phyloP scores from a whole-genome alignment of 768 basidiomycete genomes.

The Tulasnella sp. region DNA sequence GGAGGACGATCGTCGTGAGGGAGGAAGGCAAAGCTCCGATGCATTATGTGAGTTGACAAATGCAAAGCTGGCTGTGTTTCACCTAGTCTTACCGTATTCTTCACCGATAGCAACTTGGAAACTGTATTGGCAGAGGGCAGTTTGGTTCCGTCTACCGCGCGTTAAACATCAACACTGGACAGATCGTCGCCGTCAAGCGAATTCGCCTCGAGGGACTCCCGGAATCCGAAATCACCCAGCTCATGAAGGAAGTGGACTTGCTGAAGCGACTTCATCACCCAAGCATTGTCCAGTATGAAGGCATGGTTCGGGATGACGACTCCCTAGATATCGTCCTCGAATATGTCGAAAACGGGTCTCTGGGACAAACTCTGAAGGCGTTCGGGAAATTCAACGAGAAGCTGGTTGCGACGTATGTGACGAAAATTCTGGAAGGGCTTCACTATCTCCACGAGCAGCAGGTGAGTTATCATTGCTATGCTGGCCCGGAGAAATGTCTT shows the following conservation, averaged over 20 bases:
- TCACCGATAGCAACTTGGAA: conserved; percentile 79
- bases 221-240: conserved; percentile 82
- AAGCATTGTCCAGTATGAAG: conserved; percentile 96
- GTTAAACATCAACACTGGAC: conserved; percentile 86
- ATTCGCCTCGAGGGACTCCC: conserved; percentile 85
- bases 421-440: conserved; percentile 93
- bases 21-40: conserved; percentile 78
- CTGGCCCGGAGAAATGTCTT: neutral
- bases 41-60: conserved; percentile 65
- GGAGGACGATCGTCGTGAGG: conserved; percentile 67
- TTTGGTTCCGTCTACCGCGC: conserved; percentile 96
- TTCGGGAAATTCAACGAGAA: conserved; percentile 92
- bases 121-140: conserved; percentile 94
- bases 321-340: conserved; percentile 91
- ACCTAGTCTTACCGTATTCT: conserved; percentile 23
- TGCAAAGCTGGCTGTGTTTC: conserved; percentile 23
- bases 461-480: conserved; percentile 31
- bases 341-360: conserved; percentile 96
- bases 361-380: conserved; percentile 86
- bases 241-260: conserved; percentile 93
- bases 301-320: conserved; percentile 85
- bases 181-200: conserved; percentile 99
- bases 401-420: conserved; percentile 87
- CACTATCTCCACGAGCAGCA: conserved; percentile 81
- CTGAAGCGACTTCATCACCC: conserved; percentile 89